Base-by-base conservation (phyloP, 805 yeast genomes). In the Komagataella populi region DNA sequence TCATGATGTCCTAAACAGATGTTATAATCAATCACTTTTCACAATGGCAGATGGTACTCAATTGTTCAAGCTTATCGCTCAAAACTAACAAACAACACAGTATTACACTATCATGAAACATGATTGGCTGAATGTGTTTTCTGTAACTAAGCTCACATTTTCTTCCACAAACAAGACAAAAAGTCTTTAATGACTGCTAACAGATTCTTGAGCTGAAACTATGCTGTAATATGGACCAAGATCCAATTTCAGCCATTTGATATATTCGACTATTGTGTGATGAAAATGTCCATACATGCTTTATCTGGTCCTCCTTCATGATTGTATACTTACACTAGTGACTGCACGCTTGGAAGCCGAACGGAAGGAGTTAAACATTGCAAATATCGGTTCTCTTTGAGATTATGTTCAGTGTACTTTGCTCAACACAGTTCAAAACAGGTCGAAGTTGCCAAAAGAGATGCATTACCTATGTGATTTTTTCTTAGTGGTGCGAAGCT, bases 271-370 rank as follows among this genome's bases (percentile, higher is more conserved):
- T 24, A 30, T 5, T 30, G n/a, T 30, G 12, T 30, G 39, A 8
- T 14, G 20, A 30, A 30, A 30, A 30, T 10, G 39, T 30, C 14
- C 36, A 7, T 14, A 30, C 14, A 30, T 30, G 39, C 39, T 30
- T 30, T 30, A 30, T 5, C 39, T 30, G 14, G 39, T 30, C 39
- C 39, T 30, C 39, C 39, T 30, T 30, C 14, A 30, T 30, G n/a
- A 24, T 46, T 23, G 30, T 8, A 48, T 58, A 64, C 68, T 55
- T 64, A 64, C 68, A 59, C 67, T 64, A 59, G 60, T 61, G 57
- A 59, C 50, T 49, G 64, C 56, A 57, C 65, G 66, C 65, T 64
- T 64, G 54, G 65, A 55, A 52, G 68, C 65, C 54, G 66, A 60
- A 54, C 68, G 62, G 57, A 66, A 59, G 56, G 61, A 68, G 49